phyloP scores from a whole-genome alignment of 805 yeast genomes.

The Kodamaea sagamina region DNA sequence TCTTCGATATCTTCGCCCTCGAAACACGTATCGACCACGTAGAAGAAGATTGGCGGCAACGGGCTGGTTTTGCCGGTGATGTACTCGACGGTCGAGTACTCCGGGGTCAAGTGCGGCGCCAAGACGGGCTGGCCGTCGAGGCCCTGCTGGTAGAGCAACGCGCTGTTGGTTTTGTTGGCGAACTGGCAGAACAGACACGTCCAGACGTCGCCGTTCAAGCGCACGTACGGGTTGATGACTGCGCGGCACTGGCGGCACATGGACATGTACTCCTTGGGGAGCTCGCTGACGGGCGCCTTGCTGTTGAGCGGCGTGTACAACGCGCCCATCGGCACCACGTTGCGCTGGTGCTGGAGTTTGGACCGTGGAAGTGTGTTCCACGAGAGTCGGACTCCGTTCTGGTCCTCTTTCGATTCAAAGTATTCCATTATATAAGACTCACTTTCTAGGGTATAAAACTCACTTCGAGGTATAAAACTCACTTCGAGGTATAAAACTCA shows the following conservation, averaged over 20 bases:
- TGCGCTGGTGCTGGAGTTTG: constrained; percentile 52
- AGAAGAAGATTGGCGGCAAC: constrained; percentile 51
- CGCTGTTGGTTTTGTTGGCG: constrained; percentile 35
- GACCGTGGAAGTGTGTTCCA: constrained; percentile 67
- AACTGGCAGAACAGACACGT: constrained; percentile 57
- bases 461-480: too few relatives aligned
- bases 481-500: too few relatives aligned
- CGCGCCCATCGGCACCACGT: constrained; percentile 57
- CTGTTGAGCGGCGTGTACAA: constrained; percentile 60
- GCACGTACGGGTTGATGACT: constrained; percentile 54
- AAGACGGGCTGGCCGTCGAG: constrained; percentile 23
- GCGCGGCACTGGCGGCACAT: constrained; percentile 57
- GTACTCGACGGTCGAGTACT: constrained; percentile 55
- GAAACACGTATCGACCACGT: constrained; percentile 58
- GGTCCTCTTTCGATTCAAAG: constrained; percentile 63
- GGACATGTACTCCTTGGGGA: constrained; percentile 43
- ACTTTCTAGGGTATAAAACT: too few relatives aligned
- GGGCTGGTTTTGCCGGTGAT: constrained; percentile 38
- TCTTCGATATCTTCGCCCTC: constrained; percentile 51
- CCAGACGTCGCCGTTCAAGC: constrained; percentile 46
- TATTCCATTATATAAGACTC: constrained; percentile 37
- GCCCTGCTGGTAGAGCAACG: constrained; percentile 15
- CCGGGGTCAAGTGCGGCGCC: constrained; percentile 40
- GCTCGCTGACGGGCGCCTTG: constrained; percentile 38
- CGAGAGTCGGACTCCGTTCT: constrained; percentile 71